Percentiles rank a stretch among this genome's conserved stretches.
phyloP scores from a whole-genome alignment of 2,329 filamentous ascomycete genomes.

The Botryotinia calthae region DNA sequence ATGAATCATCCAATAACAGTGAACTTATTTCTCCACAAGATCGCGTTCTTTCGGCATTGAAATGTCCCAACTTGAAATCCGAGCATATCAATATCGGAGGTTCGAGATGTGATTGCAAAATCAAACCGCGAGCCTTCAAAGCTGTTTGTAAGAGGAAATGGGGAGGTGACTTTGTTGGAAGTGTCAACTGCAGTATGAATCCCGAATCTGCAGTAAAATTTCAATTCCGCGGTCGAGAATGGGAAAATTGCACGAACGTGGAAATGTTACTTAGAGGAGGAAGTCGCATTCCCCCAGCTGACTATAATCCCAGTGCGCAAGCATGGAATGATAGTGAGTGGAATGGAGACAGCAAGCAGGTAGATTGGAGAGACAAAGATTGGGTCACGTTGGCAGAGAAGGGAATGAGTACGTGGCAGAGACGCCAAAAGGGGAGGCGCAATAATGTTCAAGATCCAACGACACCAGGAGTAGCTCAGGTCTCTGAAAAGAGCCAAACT shows the following conservation, averaged over 20 bases:
- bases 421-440: too few relatives aligned
- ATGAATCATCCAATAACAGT: background rate
- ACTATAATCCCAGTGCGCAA: background rate
- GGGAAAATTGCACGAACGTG: slow-evolving; percentile 15
- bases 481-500: background rate
- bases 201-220: background rate
- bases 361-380: slow-evolving; percentile 17
- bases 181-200: background rate
- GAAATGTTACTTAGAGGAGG: background rate
- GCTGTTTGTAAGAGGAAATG: background rate
- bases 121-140: background rate
- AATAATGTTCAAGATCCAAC: background rate
- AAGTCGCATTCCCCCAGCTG: background rate
- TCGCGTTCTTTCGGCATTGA: background rate
- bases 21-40: background rate
- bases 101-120: slow-evolving; percentile 12
- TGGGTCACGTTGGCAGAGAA: slow-evolving; percentile 13
- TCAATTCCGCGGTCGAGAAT: slow-evolving; percentile 8
- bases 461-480: accelerated
- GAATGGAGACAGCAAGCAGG: background rate
- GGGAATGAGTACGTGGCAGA: background rate
- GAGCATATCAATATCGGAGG: slow-evolving; percentile 8
- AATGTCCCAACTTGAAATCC: slow-evolving; percentile 9
- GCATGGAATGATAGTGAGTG: slow-evolving; percentile 16
- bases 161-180: slow-evolving; percentile 15